A percentile compares a stretch with the other conserved stretches of the same genome.
Evolutionary conservation across 2,329 filamentous ascomycete species (phyloP).

Genomic region (Thielaviopsis musarum): DNA sequence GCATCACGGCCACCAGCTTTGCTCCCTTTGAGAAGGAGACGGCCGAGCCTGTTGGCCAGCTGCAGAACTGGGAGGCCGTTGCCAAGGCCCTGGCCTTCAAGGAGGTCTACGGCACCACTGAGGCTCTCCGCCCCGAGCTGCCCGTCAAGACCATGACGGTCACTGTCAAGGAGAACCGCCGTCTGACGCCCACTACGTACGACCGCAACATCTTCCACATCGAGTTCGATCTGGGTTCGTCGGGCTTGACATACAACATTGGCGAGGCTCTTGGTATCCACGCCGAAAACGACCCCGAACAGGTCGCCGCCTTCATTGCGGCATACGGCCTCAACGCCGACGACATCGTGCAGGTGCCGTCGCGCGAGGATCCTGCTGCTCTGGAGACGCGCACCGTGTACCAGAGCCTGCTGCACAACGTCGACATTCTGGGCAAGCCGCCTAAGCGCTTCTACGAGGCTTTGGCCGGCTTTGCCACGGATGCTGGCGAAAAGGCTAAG

Average conservation of each 20-base stretch:
- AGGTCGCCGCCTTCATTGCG: conserved; percentile 73
- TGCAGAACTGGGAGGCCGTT: conserved; percentile 65
- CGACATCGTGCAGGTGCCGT: conserved; percentile 79
- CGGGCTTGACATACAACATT: conserved; percentile 89
- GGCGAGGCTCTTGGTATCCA: conserved; percentile 95
- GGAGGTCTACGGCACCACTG: conserved; percentile 70
- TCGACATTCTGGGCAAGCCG: conserved; percentile 92
- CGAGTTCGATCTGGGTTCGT: conserved; percentile 86
- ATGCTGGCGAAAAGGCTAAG: conserved; percentile 67
- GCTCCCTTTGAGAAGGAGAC: conserved; percentile 62
- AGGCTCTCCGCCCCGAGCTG: conserved; percentile 66
- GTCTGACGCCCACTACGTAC: conserved; percentile 73
- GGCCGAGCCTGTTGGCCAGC: conserved; percentile 42
- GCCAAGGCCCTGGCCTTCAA: conserved; percentile 87
- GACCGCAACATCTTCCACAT: conserved; percentile 99
- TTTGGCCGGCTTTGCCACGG: conserved; percentile 68
- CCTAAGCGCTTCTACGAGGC: conserved; percentile 97
- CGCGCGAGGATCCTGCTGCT: conserved; percentile 56
- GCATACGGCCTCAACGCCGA: conserved; percentile 73
- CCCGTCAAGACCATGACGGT: conserved; percentile 74
- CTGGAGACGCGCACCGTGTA: conserved; percentile 83
- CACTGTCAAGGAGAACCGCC: conserved; percentile 85
- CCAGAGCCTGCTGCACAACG: conserved; percentile 78
- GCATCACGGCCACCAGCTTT: conserved; percentile 68
- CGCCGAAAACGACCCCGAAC: conserved; percentile 70